Evolutionary conservation across 352 stramenopile genomes (phyloP).

Genomic region (Globisporangium irregulare): DNA sequence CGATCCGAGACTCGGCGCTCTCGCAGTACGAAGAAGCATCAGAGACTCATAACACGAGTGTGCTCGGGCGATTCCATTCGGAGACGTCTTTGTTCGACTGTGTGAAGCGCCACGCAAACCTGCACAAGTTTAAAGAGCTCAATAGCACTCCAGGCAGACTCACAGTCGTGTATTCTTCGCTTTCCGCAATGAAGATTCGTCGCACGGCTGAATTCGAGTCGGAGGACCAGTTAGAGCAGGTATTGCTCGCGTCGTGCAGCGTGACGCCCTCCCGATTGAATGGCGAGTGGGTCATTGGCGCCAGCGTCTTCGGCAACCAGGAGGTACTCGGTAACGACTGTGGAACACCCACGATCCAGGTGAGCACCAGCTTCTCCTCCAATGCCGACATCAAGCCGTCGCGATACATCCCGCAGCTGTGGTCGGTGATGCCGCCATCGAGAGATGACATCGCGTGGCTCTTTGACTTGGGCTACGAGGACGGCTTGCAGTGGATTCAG

Average conservation of each 20-base stretch:
- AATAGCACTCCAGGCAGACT: conserved; percentile 27
- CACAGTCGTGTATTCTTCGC: conserved; percentile 52
- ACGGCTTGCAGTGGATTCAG: conserved; percentile 34
- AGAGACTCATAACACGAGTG: conserved; percentile 22
- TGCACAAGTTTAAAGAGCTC: conserved; percentile 29
- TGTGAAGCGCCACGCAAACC: conserved; percentile 28
- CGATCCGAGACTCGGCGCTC: conserved; percentile 38
- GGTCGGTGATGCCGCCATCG: conserved; percentile 54
- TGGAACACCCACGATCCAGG: conserved; percentile 20
- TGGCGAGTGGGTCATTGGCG: conserved; percentile 57
- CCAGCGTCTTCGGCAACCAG: conserved; percentile 55
- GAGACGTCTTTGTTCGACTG: conserved; percentile 46
- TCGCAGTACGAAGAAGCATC: conserved; percentile 24
- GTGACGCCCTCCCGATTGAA: conserved; percentile 45
- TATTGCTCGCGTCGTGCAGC: conserved; percentile 54
- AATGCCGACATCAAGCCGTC: conserved; percentile 59
- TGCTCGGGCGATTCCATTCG: conserved; percentile 41
- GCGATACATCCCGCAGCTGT: conserved; percentile 58
- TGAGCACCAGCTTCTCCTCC: conserved; percentile 25
- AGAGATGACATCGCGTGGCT: conserved; percentile 53
- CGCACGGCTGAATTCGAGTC: conserved; percentile 37
- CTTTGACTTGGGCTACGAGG: conserved; percentile 47
- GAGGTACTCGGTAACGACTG: neutral
- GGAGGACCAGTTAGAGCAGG: conserved; percentile 36
- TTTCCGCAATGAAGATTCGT: conserved; percentile 40